Base-by-base conservation (phyloP, 495 filamentous ascomycete genomes). In the Penicillium samsonianum region DNA sequence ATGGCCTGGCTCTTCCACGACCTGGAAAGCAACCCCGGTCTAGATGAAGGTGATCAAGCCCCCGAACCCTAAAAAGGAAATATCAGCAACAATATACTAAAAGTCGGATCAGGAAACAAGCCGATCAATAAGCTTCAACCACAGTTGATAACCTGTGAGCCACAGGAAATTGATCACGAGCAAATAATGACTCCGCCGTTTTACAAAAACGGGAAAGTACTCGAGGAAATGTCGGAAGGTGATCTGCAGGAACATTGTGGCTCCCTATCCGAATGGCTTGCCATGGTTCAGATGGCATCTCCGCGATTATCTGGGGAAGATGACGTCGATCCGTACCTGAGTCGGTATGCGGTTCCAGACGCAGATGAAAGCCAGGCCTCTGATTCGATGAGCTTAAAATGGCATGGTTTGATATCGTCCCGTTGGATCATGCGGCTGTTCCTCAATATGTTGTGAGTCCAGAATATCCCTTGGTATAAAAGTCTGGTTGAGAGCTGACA, bases 1-100 rank as follows among this genome's bases (percentile, higher is more conserved):
- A 60, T 90, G 23, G 84, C 85, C 1, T 98, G 93, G 91, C 78
- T 97, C 2, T 93, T 97, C 65, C 86, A 81, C 71, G 87, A 92
- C 62, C 65, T 88, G 3, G 74, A 65, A 1, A 47, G 64, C 5
- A 61, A 47, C 20, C 57, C 67, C 5, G 61, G 52, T 16, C 40
- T 64, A 23, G 54, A 67, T 31, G 57, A 73, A 57, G 71, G 76
- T 78, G 26, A 42, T 2, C 6, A 28, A 7, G 37, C 7, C 14
- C 7, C 23, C 37, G 37, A 30, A 31, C 3, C 50, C 38, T 0
- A 20, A 19, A 40, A 53, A 53, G 19, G 14, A 23, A 19, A 55
- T 4, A 25, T 14, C 10, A 43, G 17, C 14, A 43, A 9, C 4
- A 37, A 48, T 25, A 19, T 47, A 48, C 6, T 30, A 45, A 63